These are phyloP conservation scores for Ustilago hordei DNA, from an alignment of 1,284 basidiomycete species.

Conservation along the genomic window DNA sequence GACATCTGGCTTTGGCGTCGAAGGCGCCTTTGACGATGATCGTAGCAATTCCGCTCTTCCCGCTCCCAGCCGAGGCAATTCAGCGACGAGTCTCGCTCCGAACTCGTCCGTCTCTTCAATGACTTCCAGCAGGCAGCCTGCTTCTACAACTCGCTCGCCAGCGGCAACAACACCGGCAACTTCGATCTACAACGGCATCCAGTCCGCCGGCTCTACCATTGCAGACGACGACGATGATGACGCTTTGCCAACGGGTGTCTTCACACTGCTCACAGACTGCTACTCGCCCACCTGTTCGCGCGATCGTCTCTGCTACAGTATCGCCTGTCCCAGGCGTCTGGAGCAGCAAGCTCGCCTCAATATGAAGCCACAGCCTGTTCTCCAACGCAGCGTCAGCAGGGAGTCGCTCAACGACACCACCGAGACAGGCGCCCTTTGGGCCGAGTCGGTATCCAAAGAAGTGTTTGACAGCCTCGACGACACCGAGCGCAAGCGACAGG, in stretches of 20 bases:
- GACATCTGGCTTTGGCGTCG: constrained; percentile 72
- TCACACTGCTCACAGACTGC: constrained; percentile 95
- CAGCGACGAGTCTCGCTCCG: constrained; percentile 38
- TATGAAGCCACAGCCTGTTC: constrained; percentile 89
- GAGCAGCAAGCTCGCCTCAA: constrained; percentile 90
- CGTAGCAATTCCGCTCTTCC: constrained; percentile 23
- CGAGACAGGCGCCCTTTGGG: constrained; percentile 83
- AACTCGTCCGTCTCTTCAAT: constrained; percentile 44
- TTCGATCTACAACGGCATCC: constrained; percentile 55
- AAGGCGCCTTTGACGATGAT: constrained; percentile 46
- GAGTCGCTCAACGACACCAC: constrained; percentile 86
- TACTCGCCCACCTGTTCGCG: constrained; percentile 97
- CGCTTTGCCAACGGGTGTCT: constrained; percentile 89
- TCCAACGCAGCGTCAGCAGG: constrained; percentile 79
- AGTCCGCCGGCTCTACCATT: constrained; percentile 39
- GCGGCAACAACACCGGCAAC: constrained; percentile 61
- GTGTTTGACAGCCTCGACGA: constrained; percentile 92
- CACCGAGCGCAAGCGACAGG: constrained; percentile 93
- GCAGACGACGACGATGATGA: constrained; percentile 71
- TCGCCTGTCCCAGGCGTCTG: constrained; percentile 90
- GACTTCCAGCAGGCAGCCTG: constrained; percentile 63
- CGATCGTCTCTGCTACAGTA: constrained; percentile 93
- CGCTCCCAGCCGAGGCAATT: constrained; percentile 40
- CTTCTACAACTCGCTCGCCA: constrained; percentile 44
- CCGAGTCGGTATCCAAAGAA: constrained; percentile 94